A percentile compares a stretch with the other conserved stretches of the same genome.
Conservation (phyloP, 495 filamentous ascomycete species). For the Penicillium subrubescens region DNA sequence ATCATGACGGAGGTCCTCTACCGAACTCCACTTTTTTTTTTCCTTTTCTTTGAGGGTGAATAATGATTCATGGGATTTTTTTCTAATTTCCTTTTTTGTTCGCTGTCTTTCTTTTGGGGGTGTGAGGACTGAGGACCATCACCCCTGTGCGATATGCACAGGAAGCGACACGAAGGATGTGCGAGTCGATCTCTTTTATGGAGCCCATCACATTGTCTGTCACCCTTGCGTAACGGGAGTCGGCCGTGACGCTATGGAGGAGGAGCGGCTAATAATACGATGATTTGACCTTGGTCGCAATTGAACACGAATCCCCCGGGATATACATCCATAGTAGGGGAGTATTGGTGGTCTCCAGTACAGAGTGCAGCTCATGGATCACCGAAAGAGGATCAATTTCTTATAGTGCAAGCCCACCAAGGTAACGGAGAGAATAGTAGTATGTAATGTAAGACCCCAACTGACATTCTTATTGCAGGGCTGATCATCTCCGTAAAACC, state of each 20-base stretch:
- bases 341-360: not conserved
- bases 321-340: not conserved
- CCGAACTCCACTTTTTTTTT: conserved; percentile 21
- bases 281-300: not conserved
- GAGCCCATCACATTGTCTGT: conserved; percentile 33
- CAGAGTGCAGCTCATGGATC: not conserved
- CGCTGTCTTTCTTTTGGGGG: not conserved
- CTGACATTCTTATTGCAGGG: conserved; percentile 27
- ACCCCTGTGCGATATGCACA: conserved; percentile 24
- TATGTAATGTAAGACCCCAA: not conserved
- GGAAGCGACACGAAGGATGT: conserved; percentile 22
- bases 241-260: conserved; percentile 22
- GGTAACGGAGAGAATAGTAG: not conserved
- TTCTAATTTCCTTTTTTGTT: not conserved
- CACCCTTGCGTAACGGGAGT: conserved; percentile 45
- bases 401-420: not conserved
- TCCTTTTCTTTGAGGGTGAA: not conserved
- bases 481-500: conserved; percentile 23
- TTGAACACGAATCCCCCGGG: not conserved
- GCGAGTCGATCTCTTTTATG: conserved; percentile 17
- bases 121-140: not conserved
- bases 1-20: conserved; percentile 21
- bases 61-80: not conserved
- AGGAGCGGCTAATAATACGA: conserved; percentile 2
- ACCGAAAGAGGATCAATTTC: not conserved